Evolutionary conservation across 1,139 yeast species (phyloP).

Genomic region (Lodderomyces beijingensis): DNA sequence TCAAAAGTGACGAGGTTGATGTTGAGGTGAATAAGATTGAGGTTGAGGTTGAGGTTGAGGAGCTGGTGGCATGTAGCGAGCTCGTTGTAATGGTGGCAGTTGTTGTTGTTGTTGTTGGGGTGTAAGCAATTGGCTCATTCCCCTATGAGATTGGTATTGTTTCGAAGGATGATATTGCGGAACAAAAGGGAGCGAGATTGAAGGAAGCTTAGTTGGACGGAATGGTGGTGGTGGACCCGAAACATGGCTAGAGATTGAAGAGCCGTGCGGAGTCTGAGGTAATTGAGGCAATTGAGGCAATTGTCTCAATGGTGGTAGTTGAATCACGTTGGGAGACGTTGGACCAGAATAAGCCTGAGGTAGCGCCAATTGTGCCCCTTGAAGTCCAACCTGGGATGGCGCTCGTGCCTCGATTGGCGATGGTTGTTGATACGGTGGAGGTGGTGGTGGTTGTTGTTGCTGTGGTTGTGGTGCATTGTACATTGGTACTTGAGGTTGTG

Average conservation of each 20-base stretch:
- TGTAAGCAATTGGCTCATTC: too few relatives aligned
- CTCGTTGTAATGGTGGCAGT: constrained; percentile 1
- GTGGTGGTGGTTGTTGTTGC: constrained; percentile 3
- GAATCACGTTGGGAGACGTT: not conserved
- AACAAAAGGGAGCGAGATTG: not conserved
- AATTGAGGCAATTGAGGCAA: constrained; percentile 1
- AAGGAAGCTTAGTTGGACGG: constrained; percentile 1
- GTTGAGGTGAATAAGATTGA: too few relatives aligned
- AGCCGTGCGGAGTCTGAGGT: constrained; percentile 2
- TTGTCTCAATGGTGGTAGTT: constrained; percentile 3
- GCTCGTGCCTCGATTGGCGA: not conserved
- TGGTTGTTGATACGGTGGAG: not conserved
- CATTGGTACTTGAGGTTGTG: constrained; percentile 1
- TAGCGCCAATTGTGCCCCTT: not conserved
- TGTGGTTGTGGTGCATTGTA: constrained; percentile 1
- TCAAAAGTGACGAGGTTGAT: too few relatives aligned
- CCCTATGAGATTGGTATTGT: not conserved
- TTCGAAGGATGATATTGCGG: not conserved
- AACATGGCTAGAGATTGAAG: not conserved
- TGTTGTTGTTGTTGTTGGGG: constrained; percentile 1
- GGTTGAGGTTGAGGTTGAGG: too few relatives aligned
- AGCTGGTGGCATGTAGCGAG: too few relatives aligned
- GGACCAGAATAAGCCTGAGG: too few relatives aligned
- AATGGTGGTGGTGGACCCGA: not conserved
- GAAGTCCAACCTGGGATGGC: not conserved